Evolutionary conservation across 2,329 filamentous ascomycete species (phyloP).

Genomic region (Trichophyton rubrum): DNA sequence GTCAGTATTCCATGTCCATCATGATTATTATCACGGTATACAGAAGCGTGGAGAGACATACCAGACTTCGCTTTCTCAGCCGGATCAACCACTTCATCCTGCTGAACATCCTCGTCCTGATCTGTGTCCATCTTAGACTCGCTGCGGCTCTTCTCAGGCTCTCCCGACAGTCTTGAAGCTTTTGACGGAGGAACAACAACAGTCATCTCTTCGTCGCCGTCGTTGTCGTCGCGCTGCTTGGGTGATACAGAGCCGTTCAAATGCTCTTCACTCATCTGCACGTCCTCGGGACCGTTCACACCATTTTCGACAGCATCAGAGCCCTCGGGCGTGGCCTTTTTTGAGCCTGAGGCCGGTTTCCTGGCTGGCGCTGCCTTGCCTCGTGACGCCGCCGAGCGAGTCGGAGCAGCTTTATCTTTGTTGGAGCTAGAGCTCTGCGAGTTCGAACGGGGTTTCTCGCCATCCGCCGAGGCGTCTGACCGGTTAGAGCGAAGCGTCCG

Average conservation of each 20-base stretch:
- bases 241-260: slow-evolving; percentile 38
- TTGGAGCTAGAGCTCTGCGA: slow-evolving; percentile 32
- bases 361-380: slow-evolving; percentile 7
- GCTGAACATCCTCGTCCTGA: slow-evolving; percentile 28
- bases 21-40: background rate
- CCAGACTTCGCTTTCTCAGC: slow-evolving; percentile 40
- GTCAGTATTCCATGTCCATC: background rate
- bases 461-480: slow-evolving; percentile 28
- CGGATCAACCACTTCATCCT: slow-evolving; percentile 34
- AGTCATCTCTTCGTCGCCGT: slow-evolving; percentile 66
- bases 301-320: slow-evolving; percentile 59
- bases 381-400: slow-evolving; percentile 19
- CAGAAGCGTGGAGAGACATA: slow-evolving; percentile 17
- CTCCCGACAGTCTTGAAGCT: slow-evolving; percentile 45
- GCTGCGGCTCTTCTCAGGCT: slow-evolving; percentile 50
- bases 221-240: slow-evolving; percentile 43
- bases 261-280: slow-evolving; percentile 57
- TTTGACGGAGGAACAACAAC: slow-evolving; percentile 67
- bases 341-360: slow-evolving; percentile 21
- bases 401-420: slow-evolving; percentile 35
- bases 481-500: slow-evolving; percentile 37
- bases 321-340: slow-evolving; percentile 53
- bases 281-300: slow-evolving; percentile 52
- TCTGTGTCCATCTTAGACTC: slow-evolving; percentile 59
- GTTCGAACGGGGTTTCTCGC: slow-evolving; percentile 33